phyloP scores from a whole-genome alignment of 108 stramenopile species.

The Skeletonema potamos region DNA sequence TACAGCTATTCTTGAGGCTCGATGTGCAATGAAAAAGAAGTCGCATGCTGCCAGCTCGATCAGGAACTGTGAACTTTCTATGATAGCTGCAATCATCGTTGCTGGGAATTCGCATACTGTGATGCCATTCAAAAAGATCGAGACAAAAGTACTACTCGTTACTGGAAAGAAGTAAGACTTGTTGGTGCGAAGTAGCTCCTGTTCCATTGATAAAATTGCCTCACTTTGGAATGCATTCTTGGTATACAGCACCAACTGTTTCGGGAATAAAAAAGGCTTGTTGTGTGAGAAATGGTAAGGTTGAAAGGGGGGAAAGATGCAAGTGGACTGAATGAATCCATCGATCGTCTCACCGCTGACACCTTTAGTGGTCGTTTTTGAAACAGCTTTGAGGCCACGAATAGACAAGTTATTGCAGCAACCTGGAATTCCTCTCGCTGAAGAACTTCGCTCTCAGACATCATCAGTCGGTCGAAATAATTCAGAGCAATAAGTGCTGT shows the following conservation, averaged over 20 bases:
- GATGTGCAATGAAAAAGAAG: slow-evolving; percentile 29
- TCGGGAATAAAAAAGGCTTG: background rate
- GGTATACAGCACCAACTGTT: slow-evolving; percentile 17
- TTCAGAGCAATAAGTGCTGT: slow-evolving; percentile 34
- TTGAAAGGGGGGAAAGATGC: background rate
- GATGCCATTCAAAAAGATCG: slow-evolving; percentile 24
- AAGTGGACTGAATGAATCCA: slow-evolving; percentile 1
- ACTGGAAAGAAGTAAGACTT: slow-evolving; percentile 24
- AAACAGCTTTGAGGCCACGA: slow-evolving; percentile 30
- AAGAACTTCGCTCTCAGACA: background rate
- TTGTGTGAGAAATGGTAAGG: background rate
- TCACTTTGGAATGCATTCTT: slow-evolving; percentile 7
- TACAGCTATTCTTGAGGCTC: slow-evolving; percentile 25
- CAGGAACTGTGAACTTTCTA: slow-evolving; percentile 37
- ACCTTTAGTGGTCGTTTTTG: slow-evolving; percentile 29
- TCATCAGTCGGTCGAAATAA: slow-evolving; percentile 15
- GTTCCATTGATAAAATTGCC: slow-evolving; percentile 15
- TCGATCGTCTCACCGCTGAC: background rate
- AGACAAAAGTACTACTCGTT: slow-evolving; percentile 18
- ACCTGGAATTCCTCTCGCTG: slow-evolving; percentile 13
- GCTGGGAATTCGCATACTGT: background rate
- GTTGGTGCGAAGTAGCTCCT: background rate
- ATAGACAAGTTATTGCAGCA: slow-evolving; percentile 18
- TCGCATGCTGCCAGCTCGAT: slow-evolving; percentile 38
- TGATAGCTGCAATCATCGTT: background rate